phyloP scores from a whole-genome alignment of 2,329 filamentous ascomycete genomes.

The Calonectria hawksworthii region DNA sequence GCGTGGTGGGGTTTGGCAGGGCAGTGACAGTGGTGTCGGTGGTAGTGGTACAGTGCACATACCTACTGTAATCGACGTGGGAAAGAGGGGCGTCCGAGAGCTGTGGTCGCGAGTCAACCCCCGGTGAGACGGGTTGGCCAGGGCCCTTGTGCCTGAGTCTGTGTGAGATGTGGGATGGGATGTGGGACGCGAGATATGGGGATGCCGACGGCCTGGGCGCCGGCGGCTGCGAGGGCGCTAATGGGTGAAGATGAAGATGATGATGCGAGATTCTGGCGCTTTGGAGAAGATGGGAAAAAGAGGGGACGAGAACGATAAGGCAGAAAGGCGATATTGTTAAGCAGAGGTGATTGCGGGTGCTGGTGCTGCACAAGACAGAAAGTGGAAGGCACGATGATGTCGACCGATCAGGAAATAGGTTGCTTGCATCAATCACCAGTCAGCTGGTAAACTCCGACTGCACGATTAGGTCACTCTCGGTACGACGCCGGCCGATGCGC shows the following conservation, averaged over 20 bases:
- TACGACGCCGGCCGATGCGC: conserved; percentile 20
- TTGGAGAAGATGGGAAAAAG: not conserved
- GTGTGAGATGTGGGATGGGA: conserved; percentile 19
- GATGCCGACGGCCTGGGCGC: conserved; percentile 2
- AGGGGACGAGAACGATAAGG: not conserved
- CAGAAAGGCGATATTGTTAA: not conserved
- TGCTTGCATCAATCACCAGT: conserved; percentile 41
- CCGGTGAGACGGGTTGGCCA: conserved; percentile 21
- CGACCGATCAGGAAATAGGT: conserved; percentile 8
- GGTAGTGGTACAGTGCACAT: not conserved
- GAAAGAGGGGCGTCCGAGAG: conserved; percentile 10
- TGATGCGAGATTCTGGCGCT: not conserved
- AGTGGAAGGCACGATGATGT: conserved; percentile 20
- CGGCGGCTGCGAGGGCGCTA: not conserved
- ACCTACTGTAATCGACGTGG: conserved; percentile 7
- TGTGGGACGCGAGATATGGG: conserved; percentile 2
- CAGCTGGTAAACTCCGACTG: conserved; percentile 32
- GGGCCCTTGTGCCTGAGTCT: conserved; percentile 22
- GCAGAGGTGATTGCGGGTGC: not conserved
- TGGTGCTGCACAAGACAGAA: conserved; percentile 15
- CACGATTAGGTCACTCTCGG: conserved; percentile 25
- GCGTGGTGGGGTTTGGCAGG: not conserved
- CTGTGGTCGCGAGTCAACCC: conserved; percentile 25
- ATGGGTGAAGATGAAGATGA: not conserved
- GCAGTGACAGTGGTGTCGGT: conserved; percentile 2